A percentile compares a stretch with the other conserved stretches of the same genome.
These are phyloP conservation scores for Trematosphaeria pertusa DNA, from an alignment of 2,329 filamentous ascomycete species.

Conservation along the genomic window DNA sequence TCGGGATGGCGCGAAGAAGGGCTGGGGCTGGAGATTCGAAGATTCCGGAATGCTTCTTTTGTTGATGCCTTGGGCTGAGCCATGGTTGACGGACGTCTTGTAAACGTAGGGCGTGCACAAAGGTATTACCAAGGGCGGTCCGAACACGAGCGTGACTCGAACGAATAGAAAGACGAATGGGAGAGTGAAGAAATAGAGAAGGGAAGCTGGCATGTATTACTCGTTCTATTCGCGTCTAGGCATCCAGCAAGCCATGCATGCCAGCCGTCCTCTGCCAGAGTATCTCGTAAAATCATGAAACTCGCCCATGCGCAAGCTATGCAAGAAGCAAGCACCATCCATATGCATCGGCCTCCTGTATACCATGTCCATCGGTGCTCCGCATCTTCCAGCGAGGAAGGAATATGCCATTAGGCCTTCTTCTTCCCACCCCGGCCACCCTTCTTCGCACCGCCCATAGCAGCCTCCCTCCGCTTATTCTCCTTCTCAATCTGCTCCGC, in stretches of 20 bases:
- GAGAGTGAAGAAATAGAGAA: too few relatives aligned
- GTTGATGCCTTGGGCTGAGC: too few relatives aligned
- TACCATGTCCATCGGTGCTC: too few relatives aligned
- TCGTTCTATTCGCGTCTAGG: conserved; percentile 14
- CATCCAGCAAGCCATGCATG: conserved; percentile 5
- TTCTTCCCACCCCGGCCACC: conserved; percentile 50
- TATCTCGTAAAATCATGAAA: conserved; percentile 15
- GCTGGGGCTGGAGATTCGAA: not conserved
- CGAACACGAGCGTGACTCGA: too few relatives aligned
- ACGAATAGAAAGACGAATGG: too few relatives aligned
- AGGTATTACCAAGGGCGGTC: not conserved
- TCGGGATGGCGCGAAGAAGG: not conserved
- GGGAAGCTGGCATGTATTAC: too few relatives aligned
- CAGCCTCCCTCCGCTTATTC: conserved; percentile 56
- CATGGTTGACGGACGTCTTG: too few relatives aligned
- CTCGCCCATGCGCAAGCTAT: conserved; percentile 30
- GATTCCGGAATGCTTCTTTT: not conserved
- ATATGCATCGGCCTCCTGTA: too few relatives aligned
- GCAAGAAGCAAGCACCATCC: conserved; percentile 32
- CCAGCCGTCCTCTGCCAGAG: conserved; percentile 11
- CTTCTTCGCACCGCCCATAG: conserved; percentile 53
- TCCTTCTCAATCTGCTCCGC: conserved; percentile 56
- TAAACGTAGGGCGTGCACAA: not conserved
- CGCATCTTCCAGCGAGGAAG: too few relatives aligned
- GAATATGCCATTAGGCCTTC: too few relatives aligned